phyloP scores from a whole-genome alignment of 495 filamentous ascomycete genomes.

The Aspergillus ellipticus region DNA sequence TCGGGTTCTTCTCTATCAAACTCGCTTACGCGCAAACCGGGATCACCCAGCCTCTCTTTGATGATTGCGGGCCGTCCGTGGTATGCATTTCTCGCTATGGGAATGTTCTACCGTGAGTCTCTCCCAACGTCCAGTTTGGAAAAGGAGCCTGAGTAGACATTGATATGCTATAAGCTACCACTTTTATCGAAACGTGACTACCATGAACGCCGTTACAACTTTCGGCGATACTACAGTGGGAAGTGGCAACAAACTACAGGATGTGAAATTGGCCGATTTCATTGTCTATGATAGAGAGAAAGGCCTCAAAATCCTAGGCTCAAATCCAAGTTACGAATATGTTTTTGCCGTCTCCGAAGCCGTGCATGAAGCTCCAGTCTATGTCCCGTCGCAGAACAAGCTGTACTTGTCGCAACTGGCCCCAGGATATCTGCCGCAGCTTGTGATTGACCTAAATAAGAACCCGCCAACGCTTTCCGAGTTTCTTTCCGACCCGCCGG shows the following conservation, averaged over 20 bases:
- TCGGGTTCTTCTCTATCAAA: neutral
- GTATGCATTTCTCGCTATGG: slow-evolving; percentile 27
- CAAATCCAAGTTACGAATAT: slow-evolving; percentile 24
- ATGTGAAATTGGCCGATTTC: slow-evolving; percentile 30
- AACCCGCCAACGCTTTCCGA: slow-evolving; percentile 32
- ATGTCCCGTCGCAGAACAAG: slow-evolving; percentile 33
- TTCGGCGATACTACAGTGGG: slow-evolving; percentile 24
- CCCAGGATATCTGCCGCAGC: slow-evolving; percentile 25
- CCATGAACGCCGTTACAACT: slow-evolving; percentile 6
- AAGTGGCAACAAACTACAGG: slow-evolving; percentile 24
- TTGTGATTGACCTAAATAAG: slow-evolving; percentile 32
- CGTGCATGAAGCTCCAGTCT: slow-evolving; percentile 42
- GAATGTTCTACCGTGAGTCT: slow-evolving; percentile 16
- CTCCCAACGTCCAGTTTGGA: neutral
- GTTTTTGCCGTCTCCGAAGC: slow-evolving; percentile 28
- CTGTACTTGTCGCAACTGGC: slow-evolving; percentile 29
- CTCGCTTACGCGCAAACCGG: slow-evolving; percentile 9
- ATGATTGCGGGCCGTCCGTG: slow-evolving; percentile 15
- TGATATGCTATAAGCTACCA: slow-evolving; percentile 22
- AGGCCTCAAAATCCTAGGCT: slow-evolving; percentile 31
- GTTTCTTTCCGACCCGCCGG: slow-evolving; percentile 30
- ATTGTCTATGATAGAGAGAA: slow-evolving; percentile 33
- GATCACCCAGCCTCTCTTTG: slow-evolving; percentile 8
- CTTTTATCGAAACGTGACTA: slow-evolving; percentile 22
- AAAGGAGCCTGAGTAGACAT: neutral